Evolutionary conservation across 768 basidiomycete genomes (phyloP), one percentile per base, ranked within the genome.

Genomic region (Tylopilus cervinicoccineus): DNA sequence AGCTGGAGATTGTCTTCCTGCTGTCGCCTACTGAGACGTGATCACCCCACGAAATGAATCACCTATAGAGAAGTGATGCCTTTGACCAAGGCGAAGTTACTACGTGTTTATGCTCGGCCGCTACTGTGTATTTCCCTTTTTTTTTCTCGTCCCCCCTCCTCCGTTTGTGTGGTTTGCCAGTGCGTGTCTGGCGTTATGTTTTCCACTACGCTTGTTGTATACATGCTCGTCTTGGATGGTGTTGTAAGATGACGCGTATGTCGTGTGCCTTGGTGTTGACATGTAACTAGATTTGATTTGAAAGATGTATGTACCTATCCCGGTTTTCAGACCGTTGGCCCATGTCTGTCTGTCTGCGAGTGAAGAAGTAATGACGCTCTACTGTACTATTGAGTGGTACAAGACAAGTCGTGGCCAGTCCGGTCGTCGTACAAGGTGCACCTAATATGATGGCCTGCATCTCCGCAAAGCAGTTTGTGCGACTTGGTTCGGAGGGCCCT

Each of bases 1-100:
- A 12, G 24, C 48, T 0, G 52, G 41, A 6, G 53, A 55, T 14
- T 58, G 47, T 27, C 42, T 58, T 6, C 56, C 56, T 32, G 46
- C 58, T 14, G 36, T 58, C 4, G 62, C 52, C 4, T 64, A 58
- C 47, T 64, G 45, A 61, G 38, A 12, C 10, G 8, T 19, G 7
- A 5, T 14, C 22, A 5, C 16, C 38, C 36, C 4, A 43, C 23
- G n/a, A 39, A 38, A 36, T 19, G 19, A 43, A 47, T 28, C 22
- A 33, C 42, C 19, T 3, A 51, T 33, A 55, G 37, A 46, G 37
- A 38, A 42, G 27, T 5, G 27, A n/a, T n/a, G 28, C 33, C 26
- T 27, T 33, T 46, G 43, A 33, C 33, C 13, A 40, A 17, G 47
- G 42, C 28, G 27, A 9, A 31, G 32, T 31, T 31, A 34, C 36